Percentiles rank a stretch among this genome's conserved stretches.
Conservation (phyloP, 805 yeast species). For the Priceomyces castillae region DNA sequence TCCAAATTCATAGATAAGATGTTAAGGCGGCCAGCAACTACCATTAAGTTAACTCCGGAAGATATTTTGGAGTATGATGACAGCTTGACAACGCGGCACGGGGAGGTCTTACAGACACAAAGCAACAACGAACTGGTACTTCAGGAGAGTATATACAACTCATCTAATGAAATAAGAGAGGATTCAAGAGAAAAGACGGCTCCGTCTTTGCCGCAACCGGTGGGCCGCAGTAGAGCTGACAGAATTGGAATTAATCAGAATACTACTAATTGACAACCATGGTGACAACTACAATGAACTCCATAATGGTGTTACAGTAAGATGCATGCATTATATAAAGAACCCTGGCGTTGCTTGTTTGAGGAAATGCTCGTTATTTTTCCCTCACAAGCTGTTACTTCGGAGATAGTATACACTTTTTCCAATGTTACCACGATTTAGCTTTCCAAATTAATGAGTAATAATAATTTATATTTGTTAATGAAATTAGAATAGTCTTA, state of each 20-base stretch:
- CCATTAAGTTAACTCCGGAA: slow-evolving; percentile 63
- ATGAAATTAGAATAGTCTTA: neutral
- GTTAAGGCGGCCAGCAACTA: slow-evolving; percentile 73
- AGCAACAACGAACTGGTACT: slow-evolving; percentile 7
- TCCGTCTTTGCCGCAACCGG: neutral
- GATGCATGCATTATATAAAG: neutral
- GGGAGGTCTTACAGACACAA: slow-evolving; percentile 6
- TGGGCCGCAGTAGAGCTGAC: slow-evolving; percentile 15
- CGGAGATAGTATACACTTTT: neutral
- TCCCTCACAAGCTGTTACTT: too few relatives aligned
- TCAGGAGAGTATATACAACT: slow-evolving; percentile 14
- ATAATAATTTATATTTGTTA: neutral
- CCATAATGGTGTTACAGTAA: neutral
- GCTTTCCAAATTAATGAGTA: neutral
- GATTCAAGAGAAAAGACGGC: slow-evolving; percentile 63
- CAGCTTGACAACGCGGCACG: slow-evolving; percentile 9
- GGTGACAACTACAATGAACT: neutral
- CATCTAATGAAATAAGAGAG: slow-evolving; percentile 44
- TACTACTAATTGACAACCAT: neutral
- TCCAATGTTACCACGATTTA: neutral
- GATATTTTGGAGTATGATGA: slow-evolving; percentile 57
- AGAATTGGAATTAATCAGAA: slow-evolving; percentile 19
- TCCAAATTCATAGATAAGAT: slow-evolving; percentile 25
- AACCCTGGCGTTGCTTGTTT: neutral
- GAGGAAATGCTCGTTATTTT: too few relatives aligned